Conservation (phyloP, 768 basidiomycete genomes). For the Punctularia strigosozonata region DNA sequence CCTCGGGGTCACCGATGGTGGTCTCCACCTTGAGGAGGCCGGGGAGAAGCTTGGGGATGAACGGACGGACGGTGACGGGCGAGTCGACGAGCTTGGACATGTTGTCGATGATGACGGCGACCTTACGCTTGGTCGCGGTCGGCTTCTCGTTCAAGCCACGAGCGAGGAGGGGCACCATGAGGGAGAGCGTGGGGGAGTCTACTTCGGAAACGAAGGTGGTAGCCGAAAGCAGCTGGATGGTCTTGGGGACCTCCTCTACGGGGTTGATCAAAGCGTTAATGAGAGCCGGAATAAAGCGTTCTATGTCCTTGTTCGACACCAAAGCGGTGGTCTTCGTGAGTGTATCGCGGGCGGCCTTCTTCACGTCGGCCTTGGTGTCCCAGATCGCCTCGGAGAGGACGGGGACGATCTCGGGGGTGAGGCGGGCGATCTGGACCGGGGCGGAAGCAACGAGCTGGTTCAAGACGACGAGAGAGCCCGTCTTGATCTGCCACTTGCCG, state of each 20-base stretch:
- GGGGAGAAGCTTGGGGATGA: conserved; percentile 91
- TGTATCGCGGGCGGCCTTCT: conserved; percentile 93
- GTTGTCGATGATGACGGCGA: conserved; percentile 97
- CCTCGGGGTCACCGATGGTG: conserved; percentile 95
- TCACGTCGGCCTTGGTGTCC: conserved; percentile 98
- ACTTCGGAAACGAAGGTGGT: conserved; percentile 99
- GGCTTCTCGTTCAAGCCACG: conserved; percentile 93
- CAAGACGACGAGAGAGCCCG: conserved; percentile 68
- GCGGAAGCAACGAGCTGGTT: conserved; percentile 82
- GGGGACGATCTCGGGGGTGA: conserved; percentile 92
- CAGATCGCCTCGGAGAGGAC: conserved; percentile 92
- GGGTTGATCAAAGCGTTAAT: conserved; percentile 98
- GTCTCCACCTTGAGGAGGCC: conserved; percentile 93
- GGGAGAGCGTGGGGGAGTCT: conserved; percentile 90
- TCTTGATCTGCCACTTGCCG: conserved; percentile 97
- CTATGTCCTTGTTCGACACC: conserved; percentile 96
- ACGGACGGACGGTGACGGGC: conserved; percentile 87
- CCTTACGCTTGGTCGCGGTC: conserved; percentile 94
- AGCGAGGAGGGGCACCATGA: conserved; percentile 92
- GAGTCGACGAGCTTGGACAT: conserved; percentile 98
- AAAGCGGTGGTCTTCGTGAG: conserved; percentile 91
- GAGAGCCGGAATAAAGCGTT: conserved; percentile 94
- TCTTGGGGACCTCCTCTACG: conserved; percentile 96
- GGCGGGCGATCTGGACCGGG: conserved; percentile 71
- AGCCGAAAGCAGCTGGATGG: conserved; percentile 88